Conservation (phyloP, 2,329 filamentous ascomycete species). For the Fusarium subtropicale region DNA sequence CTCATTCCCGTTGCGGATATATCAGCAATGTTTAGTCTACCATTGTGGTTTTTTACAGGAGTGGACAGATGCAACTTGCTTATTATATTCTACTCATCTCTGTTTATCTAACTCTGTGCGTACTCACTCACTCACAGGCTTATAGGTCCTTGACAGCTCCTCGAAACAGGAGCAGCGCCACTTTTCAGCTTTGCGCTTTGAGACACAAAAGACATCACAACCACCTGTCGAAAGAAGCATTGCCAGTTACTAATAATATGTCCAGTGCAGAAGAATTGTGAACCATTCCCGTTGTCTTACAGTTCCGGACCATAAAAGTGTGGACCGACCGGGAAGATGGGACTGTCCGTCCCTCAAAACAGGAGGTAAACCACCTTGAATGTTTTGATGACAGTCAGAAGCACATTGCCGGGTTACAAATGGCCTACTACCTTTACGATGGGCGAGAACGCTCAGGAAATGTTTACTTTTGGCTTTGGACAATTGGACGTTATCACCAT, state of each 20-base stretch:
- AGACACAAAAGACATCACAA: neutral
- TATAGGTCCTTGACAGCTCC: neutral
- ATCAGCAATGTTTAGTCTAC: neutral
- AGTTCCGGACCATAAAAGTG: neutral
- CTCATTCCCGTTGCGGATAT: neutral
- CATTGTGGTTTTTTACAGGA: neutral
- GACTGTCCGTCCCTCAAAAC: neutral
- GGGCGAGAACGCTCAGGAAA: neutral
- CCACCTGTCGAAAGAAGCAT: neutral
- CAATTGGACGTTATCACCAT: neutral
- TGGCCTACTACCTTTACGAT: neutral
- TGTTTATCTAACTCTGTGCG: neutral
- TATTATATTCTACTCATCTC: neutral
- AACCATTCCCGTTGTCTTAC: neutral
- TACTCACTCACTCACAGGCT: neutral
- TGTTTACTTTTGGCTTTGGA: neutral
- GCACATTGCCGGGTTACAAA: neutral
- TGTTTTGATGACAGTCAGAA: neutral
- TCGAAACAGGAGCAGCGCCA: neutral
- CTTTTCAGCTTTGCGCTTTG: neutral
- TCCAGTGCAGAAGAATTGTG: neutral
- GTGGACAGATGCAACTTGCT: neutral
- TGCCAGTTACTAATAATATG: neutral
- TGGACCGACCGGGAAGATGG: neutral
- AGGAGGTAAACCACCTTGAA: neutral